Evolutionary conservation across 1,284 basidiomycete genomes (phyloP).

Genomic region (Entoloma clypeatum): DNA sequence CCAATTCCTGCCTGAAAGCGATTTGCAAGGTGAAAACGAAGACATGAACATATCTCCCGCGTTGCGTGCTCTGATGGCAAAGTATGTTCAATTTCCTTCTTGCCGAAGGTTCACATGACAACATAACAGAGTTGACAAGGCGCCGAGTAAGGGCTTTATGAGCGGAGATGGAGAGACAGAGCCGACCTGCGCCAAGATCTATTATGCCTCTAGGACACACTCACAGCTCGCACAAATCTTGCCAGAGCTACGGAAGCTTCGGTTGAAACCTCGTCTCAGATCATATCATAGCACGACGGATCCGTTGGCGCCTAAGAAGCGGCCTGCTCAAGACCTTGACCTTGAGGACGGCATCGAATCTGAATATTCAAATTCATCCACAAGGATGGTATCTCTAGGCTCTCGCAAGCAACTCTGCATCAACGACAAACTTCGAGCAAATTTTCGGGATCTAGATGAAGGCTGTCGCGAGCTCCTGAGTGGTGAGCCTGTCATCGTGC

Average conservation of each 20-base stretch:
- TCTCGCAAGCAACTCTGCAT: conserved; percentile 95
- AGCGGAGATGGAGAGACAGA: conserved; percentile 42
- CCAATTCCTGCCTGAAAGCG: conserved; percentile 58
- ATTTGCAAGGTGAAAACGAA: conserved; percentile 32
- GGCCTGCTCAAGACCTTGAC: conserved; percentile 27
- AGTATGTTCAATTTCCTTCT: conserved; percentile 41
- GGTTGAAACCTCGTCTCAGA: conserved; percentile 22
- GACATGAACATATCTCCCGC: conserved; percentile 71
- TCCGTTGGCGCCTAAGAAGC: conserved; percentile 24
- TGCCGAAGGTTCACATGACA: conserved; percentile 3
- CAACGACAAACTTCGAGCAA: conserved; percentile 71
- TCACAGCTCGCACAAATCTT: conserved; percentile 92
- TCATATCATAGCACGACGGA: conserved; percentile 19
- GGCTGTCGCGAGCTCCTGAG: conserved; percentile 85
- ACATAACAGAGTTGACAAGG: conserved; percentile 30
- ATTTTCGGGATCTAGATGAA: conserved; percentile 84
- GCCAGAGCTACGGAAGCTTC: conserved; percentile 78
- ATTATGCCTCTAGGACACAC: conserved; percentile 93
- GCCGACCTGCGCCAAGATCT: conserved; percentile 76
- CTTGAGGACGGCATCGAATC: conserved; percentile 18
- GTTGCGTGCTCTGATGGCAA: conserved; percentile 77
- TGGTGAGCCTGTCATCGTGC: conserved; percentile 42
- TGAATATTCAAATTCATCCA: conserved; percentile 24
- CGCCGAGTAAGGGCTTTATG: conserved; percentile 14
- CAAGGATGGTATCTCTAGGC: conserved; percentile 77